These are phyloP conservation scores for Solanum tacnaense DNA, from an alignment of 257 asterid genomes.

Conservation along the genomic window DNA sequence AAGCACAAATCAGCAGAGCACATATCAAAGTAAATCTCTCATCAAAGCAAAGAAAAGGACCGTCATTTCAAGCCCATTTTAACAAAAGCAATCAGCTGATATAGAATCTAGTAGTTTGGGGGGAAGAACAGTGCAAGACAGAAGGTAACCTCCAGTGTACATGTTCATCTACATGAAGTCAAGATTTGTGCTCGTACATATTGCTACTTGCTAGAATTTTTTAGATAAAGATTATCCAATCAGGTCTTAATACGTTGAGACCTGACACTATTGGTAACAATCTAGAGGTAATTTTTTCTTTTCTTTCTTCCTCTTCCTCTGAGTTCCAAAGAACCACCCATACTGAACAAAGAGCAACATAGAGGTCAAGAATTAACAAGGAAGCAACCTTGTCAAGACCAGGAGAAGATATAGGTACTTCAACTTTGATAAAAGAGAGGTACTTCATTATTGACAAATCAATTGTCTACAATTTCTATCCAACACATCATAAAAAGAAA, in stretches of 20 bases:
- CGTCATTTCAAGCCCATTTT: neutral
- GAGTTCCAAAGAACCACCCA: neutral
- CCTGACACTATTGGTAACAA: neutral
- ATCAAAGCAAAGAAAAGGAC: neutral
- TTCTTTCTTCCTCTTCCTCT: neutral
- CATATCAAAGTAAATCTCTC: neutral
- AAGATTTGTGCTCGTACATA: neutral
- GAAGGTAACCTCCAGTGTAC: neutral
- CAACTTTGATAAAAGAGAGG: neutral
- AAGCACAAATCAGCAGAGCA: neutral
- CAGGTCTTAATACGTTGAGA: neutral
- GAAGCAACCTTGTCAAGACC: neutral
- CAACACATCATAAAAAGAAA: neutral
- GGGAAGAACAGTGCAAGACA: too few relatives aligned
- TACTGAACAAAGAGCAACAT: neutral
- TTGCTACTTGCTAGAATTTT: neutral
- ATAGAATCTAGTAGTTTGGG: neutral
- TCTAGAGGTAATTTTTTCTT: neutral
- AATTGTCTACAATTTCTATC: neutral
- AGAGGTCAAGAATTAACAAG: neutral
- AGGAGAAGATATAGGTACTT: neutral
- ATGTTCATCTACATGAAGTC: neutral
- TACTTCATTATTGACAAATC: neutral
- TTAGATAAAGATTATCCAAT: neutral
- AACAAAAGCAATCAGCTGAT: neutral